Evolutionary conservation across 2,329 filamentous ascomycete species (phyloP).

Genomic region (Coleophoma cylindrospora): DNA sequence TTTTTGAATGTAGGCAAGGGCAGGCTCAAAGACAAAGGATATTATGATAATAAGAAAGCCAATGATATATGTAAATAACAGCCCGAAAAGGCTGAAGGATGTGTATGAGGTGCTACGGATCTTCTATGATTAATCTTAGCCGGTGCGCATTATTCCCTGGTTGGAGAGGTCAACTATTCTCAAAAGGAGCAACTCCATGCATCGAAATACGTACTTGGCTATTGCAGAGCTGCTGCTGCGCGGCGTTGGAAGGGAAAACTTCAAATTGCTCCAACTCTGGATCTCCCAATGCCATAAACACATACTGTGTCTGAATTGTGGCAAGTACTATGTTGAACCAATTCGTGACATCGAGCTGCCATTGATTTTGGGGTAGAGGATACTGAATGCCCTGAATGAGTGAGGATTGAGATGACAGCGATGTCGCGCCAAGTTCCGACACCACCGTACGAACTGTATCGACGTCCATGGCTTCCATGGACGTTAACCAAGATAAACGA

Average conservation of each 20-base stretch:
- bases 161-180: neutral
- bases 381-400: neutral
- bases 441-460: neutral
- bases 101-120: neutral
- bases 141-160: neutral
- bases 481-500: neutral
- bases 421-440: neutral
- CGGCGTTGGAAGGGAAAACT: neutral
- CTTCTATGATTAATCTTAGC: neutral
- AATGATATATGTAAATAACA: neutral
- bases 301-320: neutral
- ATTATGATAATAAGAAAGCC: neutral
- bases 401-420: neutral
- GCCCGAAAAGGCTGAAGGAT: neutral
- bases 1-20: neutral
- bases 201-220: neutral
- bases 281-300: neutral
- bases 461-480: neutral
- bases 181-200: neutral
- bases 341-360: neutral
- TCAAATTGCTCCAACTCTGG: neutral
- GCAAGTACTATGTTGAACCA: conserved; percentile 20
- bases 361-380: neutral
- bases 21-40: neutral
- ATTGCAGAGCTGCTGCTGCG: neutral